Conservation (phyloP, 345 rosid genomes). For the Salix brachista region DNA sequence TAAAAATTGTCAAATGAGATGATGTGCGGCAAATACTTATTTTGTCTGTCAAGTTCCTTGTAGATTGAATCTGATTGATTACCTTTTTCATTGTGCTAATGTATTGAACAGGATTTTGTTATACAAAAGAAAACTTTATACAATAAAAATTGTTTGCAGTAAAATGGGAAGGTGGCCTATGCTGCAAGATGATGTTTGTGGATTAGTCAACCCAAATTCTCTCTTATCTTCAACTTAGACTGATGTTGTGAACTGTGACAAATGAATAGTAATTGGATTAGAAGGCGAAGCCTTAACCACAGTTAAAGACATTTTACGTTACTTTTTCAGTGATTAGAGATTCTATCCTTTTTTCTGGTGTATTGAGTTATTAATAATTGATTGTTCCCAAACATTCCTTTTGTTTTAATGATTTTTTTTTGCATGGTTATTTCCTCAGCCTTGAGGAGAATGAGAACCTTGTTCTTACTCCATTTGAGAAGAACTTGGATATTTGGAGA, state of each 20-base stretch:
- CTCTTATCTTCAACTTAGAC: neutral
- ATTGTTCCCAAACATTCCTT: neutral
- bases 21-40: too few relatives aligned
- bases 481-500: conserved; percentile 96
- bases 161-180: too few relatives aligned
- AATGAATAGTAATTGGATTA: neutral
- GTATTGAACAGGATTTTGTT: too few relatives aligned
- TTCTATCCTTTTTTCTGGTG: neutral
- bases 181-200: too few relatives aligned
- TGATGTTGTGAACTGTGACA: neutral
- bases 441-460: conserved; percentile 94
- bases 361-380: neutral
- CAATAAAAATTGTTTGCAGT: too few relatives aligned
- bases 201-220: neutral
- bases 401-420: neutral
- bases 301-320: neutral
- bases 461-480: conserved; percentile 93
- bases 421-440: conserved; percentile 35
- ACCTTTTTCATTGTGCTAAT: too few relatives aligned
- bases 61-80: too few relatives aligned
- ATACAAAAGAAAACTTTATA: too few relatives aligned
- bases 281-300: neutral
- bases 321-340: neutral
- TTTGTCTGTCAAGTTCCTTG: too few relatives aligned
- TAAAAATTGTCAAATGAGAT: too few relatives aligned